Evolutionary conservation across 1,284 basidiomycete genomes (phyloP).

Genomic region (Heliocybe sulcata): DNA sequence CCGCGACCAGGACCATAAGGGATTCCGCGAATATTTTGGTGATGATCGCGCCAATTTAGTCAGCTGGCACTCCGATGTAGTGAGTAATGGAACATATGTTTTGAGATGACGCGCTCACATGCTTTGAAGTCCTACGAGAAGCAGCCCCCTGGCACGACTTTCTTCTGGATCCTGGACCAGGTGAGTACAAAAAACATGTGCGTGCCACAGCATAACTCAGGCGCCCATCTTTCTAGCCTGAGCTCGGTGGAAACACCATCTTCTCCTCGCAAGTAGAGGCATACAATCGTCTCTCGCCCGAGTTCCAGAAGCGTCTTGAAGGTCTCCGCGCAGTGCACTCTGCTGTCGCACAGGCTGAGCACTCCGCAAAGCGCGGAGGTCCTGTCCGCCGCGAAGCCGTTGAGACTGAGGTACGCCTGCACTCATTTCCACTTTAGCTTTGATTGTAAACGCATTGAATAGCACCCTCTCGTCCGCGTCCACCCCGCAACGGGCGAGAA

Average conservation of each 20-base stretch:
- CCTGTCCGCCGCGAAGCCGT: conserved; percentile 60
- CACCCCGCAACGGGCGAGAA: conserved; percentile 67
- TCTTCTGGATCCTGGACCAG: conserved; percentile 48
- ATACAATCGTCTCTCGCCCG: conserved; percentile 64
- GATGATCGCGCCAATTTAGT: conserved; percentile 21
- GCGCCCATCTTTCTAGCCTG: conserved; percentile 9
- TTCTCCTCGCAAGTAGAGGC: conserved; percentile 56
- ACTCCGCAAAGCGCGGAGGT: conserved; percentile 39
- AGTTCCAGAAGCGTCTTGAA: conserved; percentile 58
- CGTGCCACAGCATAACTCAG: not conserved
- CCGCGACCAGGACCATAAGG: conserved; percentile 26
- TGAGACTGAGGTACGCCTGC: conserved; percentile 34
- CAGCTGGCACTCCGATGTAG: conserved; percentile 39
- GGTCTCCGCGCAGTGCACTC: conserved; percentile 59
- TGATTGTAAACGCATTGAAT: not conserved
- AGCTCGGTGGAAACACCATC: conserved; percentile 49
- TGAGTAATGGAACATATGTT: conserved; percentile 15
- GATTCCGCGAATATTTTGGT: conserved; percentile 24
- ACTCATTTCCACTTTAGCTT: not conserved
- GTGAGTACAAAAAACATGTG: not conserved
- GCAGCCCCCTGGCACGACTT: conserved; percentile 54
- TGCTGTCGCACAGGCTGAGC: conserved; percentile 52
- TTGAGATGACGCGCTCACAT: not conserved
- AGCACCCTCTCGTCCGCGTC: conserved; percentile 45
- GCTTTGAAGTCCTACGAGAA: conserved; percentile 41